Conservation (phyloP, 148 eudicot species). For the Rhododendron molle region DNA sequence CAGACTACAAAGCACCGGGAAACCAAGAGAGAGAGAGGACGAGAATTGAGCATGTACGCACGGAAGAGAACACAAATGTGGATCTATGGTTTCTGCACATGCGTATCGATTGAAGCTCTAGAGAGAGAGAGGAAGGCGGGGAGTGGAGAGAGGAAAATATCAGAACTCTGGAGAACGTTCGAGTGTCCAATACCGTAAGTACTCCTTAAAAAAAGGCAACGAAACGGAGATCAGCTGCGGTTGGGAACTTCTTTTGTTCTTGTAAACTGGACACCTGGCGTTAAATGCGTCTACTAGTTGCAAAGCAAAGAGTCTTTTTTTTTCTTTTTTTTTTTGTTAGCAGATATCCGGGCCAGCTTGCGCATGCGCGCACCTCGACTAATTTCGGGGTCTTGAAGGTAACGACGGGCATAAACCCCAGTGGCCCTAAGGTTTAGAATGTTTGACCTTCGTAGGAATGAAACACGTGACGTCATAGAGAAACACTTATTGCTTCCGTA, state of each 20-base stretch:
- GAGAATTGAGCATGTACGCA: neutral
- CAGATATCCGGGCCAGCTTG: rapidly evolving
- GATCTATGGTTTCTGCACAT: neutral
- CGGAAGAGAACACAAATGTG: neutral
- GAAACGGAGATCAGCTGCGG: neutral
- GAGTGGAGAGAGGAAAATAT: constrained; percentile 12
- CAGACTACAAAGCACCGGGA: neutral
- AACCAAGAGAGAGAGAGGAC: neutral
- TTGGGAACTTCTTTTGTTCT: neutral
- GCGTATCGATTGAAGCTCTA: neutral
- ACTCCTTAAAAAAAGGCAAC: no score
- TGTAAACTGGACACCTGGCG: neutral
- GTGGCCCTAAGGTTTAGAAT: no score
- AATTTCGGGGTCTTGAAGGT: rapidly evolving
- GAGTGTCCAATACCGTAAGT: neutral
- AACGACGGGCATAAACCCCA: no score
- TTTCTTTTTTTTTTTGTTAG: no score
- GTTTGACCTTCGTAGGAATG: no score
- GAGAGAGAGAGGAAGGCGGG: neutral
- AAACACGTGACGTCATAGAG: no score
- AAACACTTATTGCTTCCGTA: no score
- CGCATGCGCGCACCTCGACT: rapidly evolving
- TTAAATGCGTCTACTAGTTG: neutral
- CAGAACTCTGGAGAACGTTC: neutral
- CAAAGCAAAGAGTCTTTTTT: no score